Conservation (phyloP, 2,329 filamentous ascomycete genomes). For the Microsporum ferrugineum region DNA sequence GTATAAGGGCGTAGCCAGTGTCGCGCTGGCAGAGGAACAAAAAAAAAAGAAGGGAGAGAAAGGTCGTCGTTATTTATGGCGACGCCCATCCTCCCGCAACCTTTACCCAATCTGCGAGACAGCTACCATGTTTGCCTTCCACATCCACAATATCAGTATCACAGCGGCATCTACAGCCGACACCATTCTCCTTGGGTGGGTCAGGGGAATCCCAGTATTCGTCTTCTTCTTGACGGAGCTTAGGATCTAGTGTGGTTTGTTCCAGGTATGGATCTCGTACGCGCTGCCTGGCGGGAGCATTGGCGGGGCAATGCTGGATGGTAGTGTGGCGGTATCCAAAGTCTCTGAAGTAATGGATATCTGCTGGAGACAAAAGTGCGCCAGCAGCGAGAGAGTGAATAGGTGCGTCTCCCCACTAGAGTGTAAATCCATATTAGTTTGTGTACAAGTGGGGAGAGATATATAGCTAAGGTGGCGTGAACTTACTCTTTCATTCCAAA, state of each 20-base stretch:
- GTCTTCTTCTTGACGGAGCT: conserved; percentile 80
- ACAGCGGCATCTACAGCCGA: conserved; percentile 90
- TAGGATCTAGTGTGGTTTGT: conserved; percentile 66
- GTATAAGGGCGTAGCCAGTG: neutral
- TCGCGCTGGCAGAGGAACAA: neutral
- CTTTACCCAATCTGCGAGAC: conserved; percentile 91
- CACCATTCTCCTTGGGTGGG: conserved; percentile 81
- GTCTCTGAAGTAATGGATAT: conserved; percentile 98
- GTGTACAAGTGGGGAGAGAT: conserved; percentile 9
- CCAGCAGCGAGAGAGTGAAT: conserved; percentile 96
- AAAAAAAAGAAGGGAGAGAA: neutral
- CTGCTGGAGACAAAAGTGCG: conserved; percentile 63
- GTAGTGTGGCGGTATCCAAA: conserved; percentile 97
- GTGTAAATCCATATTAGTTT: conserved; percentile 26
- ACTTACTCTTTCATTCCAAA: conserved; percentile 95
- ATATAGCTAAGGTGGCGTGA: conserved; percentile 16
- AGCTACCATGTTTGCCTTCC: conserved; percentile 93
- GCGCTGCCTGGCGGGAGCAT: conserved; percentile 79
- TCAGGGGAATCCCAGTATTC: conserved; percentile 91
- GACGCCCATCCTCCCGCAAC: conserved; percentile 86
- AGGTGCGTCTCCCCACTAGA: conserved; percentile 91
- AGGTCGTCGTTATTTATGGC: conserved; percentile 29
- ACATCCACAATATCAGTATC: conserved; percentile 97
- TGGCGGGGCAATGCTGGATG: conserved; percentile 95
- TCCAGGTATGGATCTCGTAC: conserved; percentile 71